Evolutionary conservation across 2,329 filamentous ascomycete species (phyloP).

Genomic region (Alternaria arbusti): DNA sequence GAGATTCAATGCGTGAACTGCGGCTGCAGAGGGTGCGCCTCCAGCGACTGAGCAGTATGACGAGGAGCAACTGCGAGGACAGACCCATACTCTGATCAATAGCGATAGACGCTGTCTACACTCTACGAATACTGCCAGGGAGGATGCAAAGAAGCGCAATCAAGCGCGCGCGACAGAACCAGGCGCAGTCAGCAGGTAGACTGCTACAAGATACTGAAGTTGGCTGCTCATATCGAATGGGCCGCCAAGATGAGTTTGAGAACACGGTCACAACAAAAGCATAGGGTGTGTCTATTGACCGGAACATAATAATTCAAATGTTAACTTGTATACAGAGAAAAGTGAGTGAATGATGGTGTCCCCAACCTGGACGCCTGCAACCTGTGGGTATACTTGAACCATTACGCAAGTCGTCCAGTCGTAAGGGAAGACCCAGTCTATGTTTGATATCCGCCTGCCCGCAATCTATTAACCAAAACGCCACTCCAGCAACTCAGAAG

Average conservation of each 20-base stretch:
- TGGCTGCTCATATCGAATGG: not conserved
- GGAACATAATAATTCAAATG: constrained; percentile 21
- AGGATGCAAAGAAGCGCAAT: not conserved
- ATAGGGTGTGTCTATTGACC: constrained; percentile 29
- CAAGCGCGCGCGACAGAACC: not conserved
- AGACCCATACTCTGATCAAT: not conserved
- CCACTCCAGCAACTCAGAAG: not conserved
- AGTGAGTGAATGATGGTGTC: constrained; percentile 15
- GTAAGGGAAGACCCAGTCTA: not conserved
- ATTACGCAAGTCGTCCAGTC: constrained; percentile 7
- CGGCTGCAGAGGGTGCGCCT: constrained; percentile 89
- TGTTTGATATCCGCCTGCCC: not conserved
- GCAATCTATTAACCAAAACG: constrained; percentile 1
- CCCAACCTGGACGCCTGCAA: constrained; percentile 13
- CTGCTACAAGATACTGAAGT: not conserved
- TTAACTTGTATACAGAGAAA: constrained; percentile 38
- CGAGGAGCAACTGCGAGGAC: not conserved
- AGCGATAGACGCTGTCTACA: not conserved
- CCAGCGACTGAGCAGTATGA: constrained; percentile 69
- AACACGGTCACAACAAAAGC: not conserved
- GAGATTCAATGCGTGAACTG: constrained; percentile 94
- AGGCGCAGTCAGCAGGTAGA: not conserved
- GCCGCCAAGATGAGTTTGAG: not conserved
- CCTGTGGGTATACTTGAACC: constrained; percentile 26
- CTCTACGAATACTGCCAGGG: not conserved